phyloP scores from a whole-genome alignment of 1,284 basidiomycete genomes.

The Tremellales sp. region DNA sequence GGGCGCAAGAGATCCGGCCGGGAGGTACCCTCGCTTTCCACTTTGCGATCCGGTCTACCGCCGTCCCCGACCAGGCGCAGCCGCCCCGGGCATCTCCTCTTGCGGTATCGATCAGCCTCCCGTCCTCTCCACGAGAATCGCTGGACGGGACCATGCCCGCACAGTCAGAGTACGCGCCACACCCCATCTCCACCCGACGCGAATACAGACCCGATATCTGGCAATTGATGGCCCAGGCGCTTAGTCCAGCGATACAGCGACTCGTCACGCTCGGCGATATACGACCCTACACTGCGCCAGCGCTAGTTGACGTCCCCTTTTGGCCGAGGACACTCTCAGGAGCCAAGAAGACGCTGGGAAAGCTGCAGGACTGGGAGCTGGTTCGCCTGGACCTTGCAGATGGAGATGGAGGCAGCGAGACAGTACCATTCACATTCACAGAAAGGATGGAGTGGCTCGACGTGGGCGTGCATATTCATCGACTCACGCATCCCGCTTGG shows the following conservation, averaged over 20 bases:
- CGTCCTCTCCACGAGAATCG: conserved; percentile 12
- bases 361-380: conserved; percentile 19
- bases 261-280: conserved; percentile 24
- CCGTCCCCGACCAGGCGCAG: background rate
- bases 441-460: conserved; percentile 20
- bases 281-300: conserved; percentile 17
- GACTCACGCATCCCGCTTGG: conserved; percentile 27
- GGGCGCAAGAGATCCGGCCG: conserved; percentile 16
- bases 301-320: conserved; percentile 20
- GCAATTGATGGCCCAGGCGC: conserved; percentile 21
- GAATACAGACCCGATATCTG: conserved; percentile 18
- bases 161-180: conserved; percentile 6
- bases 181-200: conserved; percentile 8
- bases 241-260: conserved; percentile 20
- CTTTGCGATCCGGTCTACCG: conserved; percentile 11
- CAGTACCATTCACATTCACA: conserved; percentile 6
- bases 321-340: conserved; percentile 21
- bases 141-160: conserved; percentile 9
- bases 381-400: background rate
- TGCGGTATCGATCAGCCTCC: conserved; percentile 4
- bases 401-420: background rate
- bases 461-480: conserved; percentile 16
- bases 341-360: conserved; percentile 7
- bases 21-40: conserved; percentile 20
- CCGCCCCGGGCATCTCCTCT: conserved; percentile 4